Percentiles rank a stretch among this genome's conserved stretches.
Conservation (phyloP, 2,329 filamentous ascomycete genomes). For the Ceratocystis harringtonii region DNA sequence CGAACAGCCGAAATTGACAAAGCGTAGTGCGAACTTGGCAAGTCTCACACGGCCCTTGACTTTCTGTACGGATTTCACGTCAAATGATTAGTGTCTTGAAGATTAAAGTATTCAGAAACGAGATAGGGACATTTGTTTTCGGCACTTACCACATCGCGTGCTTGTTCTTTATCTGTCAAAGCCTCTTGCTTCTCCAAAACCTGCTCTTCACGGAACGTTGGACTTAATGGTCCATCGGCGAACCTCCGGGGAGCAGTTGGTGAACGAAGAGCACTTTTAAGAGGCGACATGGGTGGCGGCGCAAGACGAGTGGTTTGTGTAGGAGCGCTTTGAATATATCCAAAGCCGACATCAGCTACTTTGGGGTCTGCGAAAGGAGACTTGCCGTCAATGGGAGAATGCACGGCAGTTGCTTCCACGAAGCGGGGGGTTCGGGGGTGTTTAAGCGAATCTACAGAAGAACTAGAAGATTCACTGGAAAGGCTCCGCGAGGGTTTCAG, state of each 20-base stretch:
- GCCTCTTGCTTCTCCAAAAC: slow-evolving; percentile 72
- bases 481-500: slow-evolving; percentile 33
- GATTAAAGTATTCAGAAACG: background rate
- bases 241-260: slow-evolving; percentile 65
- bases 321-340: slow-evolving; percentile 58
- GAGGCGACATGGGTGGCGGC: slow-evolving; percentile 59
- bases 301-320: slow-evolving; percentile 30
- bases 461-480: slow-evolving; percentile 34
- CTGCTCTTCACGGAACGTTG: slow-evolving; percentile 81
- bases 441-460: slow-evolving; percentile 44
- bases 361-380: slow-evolving; percentile 47
- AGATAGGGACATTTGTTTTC: background rate
- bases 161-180: slow-evolving; percentile 72
- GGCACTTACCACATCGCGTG: slow-evolving; percentile 63
- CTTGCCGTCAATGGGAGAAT: slow-evolving; percentile 54
- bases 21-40: slow-evolving; percentile 87
- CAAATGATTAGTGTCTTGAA: background rate
- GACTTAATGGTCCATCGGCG: slow-evolving; percentile 60
- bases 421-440: slow-evolving; percentile 62
- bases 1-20: slow-evolving; percentile 93
- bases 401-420: slow-evolving; percentile 62
- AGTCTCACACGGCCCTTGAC: slow-evolving; percentile 81
- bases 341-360: slow-evolving; percentile 80
- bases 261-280: slow-evolving; percentile 81
- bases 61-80: slow-evolving; percentile 43